Conservation (phyloP, 441 rosid genomes). For the Adansonia grandidieri region DNA sequence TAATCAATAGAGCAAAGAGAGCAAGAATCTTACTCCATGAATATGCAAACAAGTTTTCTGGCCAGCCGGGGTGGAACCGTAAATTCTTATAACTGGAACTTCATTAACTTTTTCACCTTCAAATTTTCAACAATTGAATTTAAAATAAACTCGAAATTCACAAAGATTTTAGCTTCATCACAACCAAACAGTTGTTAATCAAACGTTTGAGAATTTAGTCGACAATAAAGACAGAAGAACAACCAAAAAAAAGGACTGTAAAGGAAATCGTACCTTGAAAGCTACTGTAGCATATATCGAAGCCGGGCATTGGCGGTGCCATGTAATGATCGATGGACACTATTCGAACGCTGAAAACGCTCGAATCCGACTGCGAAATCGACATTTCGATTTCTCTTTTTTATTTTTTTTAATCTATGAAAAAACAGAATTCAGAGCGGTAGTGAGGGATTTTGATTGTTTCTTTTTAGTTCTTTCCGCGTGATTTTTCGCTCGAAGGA, state of each 20-base stretch:
- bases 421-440: not conserved
- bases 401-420: not conserved
- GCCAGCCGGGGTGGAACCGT: slow-evolving; percentile 92
- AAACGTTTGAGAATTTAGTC: not conserved
- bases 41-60: slow-evolving; percentile 95
- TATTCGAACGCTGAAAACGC: slow-evolving; percentile 74
- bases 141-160: not conserved
- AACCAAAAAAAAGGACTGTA: not conserved
- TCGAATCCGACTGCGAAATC: slow-evolving; percentile 52
- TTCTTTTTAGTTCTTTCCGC: not conserved
- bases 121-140: slow-evolving; percentile 19
- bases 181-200: slow-evolving; percentile 8
- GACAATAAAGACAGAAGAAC: too few species aligned
- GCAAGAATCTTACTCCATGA: slow-evolving; percentile 55
- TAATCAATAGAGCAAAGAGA: slow-evolving; percentile 16
- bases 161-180: not conserved
- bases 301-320: slow-evolving; percentile 78
- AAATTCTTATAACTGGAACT: slow-evolving; percentile 86
- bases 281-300: slow-evolving; percentile 79
- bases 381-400: slow-evolving; percentile 38
- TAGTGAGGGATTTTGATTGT: slow-evolving; percentile 17
- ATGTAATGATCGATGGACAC: slow-evolving; percentile 84
- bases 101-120: slow-evolving; percentile 82
- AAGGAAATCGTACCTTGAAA: slow-evolving; percentile 63
- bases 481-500: too few species aligned